These are phyloP conservation scores for Calonectria hawksworthii DNA, from an alignment of 2,329 filamentous ascomycete genomes.

Conservation along the genomic window DNA sequence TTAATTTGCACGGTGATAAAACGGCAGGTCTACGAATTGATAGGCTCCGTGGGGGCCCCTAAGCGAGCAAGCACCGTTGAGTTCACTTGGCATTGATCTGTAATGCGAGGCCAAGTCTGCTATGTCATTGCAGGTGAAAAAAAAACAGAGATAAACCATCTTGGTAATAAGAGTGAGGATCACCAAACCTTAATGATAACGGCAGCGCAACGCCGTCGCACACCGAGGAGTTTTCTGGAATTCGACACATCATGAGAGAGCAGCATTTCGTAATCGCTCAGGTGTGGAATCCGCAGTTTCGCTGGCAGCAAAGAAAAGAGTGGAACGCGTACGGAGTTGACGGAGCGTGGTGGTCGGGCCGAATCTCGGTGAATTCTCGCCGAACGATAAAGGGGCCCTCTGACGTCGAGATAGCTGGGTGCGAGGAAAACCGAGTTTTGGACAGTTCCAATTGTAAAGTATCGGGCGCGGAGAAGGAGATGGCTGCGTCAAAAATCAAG, in stretches of 20 bases:
- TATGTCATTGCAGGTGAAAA: neutral
- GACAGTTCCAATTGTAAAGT: neutral
- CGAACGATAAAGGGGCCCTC: constrained; percentile 2
- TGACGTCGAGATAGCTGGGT: neutral
- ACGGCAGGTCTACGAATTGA: neutral
- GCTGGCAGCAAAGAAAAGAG: constrained; percentile 5
- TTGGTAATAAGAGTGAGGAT: neutral
- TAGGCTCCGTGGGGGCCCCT: neutral
- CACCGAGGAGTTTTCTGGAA: neutral
- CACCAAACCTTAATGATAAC: constrained; percentile 1
- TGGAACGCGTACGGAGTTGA: constrained; percentile 22
- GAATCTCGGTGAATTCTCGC: constrained; percentile 34
- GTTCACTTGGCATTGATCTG: constrained; percentile 1
- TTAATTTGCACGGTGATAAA: constrained; percentile 4
- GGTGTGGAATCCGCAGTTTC: constrained; percentile 16
- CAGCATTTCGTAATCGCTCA: constrained; percentile 14
- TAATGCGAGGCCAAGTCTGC: neutral
- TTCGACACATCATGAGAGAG: neutral
- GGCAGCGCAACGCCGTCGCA: neutral
- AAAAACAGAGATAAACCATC: neutral
- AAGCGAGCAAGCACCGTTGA: neutral
- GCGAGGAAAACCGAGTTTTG: neutral
- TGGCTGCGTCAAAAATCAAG: no score
- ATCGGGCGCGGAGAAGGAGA: neutral
- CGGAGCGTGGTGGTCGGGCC: constrained; percentile 26